A percentile compares a stretch with the other conserved stretches of the same genome.
These are phyloP conservation scores for Flaveria sonorensis DNA, from an alignment of 129 eudicot genomes.

Conservation along the genomic window DNA sequence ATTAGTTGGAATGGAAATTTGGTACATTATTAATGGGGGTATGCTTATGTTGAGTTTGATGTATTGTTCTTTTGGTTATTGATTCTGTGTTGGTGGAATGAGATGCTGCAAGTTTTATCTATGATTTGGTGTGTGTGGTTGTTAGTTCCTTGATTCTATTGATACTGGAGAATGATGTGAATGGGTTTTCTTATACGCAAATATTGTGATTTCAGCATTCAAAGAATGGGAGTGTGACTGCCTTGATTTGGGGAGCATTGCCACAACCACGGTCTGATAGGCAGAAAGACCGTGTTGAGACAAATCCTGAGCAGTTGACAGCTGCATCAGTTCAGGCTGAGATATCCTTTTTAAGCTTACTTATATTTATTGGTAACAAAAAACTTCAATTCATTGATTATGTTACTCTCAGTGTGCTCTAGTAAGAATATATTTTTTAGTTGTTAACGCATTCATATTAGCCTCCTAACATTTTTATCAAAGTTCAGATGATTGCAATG, in stretches of 20 bases:
- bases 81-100: not conserved
- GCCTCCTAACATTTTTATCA: not conserved
- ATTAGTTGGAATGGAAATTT: not conserved
- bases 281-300: conserved; percentile 95
- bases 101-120: not conserved
- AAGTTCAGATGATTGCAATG: conserved; percentile 12
- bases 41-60: conserved; percentile 3
- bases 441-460: not conserved
- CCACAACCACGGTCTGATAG: conserved; percentile 98
- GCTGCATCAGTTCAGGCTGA: conserved; percentile 99
- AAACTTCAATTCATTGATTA: not conserved
- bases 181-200: conserved; percentile 18
- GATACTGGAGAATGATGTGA: not conserved
- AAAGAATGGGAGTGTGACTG: conserved; percentile 67
- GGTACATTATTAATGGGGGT: not conserved
- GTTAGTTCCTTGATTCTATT: not conserved
- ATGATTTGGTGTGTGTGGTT: conserved; percentile 2
- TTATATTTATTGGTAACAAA: conserved; percentile 1
- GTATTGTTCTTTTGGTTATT: conserved; percentile 1
- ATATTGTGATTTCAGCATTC: conserved; percentile 56
- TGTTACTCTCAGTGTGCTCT: not conserved
- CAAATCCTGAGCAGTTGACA: conserved; percentile 96
- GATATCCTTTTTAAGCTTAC: conserved; percentile 65
- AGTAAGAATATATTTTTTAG: not conserved
- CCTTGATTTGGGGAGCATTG: conserved; percentile 94